Evolutionary conservation across 2,329 filamentous ascomycete species (phyloP).

Genomic region (Trichoderma afroharzianum): DNA sequence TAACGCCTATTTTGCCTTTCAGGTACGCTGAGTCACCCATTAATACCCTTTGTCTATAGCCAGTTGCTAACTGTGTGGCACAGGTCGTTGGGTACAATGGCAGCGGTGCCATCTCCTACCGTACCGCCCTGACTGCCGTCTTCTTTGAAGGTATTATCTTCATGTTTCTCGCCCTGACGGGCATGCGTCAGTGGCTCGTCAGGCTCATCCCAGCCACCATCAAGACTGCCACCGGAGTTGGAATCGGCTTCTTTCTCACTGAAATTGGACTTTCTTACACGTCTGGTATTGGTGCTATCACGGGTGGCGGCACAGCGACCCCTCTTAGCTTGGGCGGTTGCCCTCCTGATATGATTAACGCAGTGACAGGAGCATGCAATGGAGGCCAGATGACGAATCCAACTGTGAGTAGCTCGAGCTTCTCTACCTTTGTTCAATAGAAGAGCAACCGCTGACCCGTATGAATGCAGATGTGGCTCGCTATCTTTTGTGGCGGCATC

Average conservation of each 20-base stretch:
- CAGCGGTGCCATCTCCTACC: conserved; percentile 53
- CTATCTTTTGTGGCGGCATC: conserved; percentile 75
- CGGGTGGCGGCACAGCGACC: conserved; percentile 60
- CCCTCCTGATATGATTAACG: conserved; percentile 49
- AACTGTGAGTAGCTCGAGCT: conserved; percentile 45
- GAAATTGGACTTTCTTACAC: conserved; percentile 69
- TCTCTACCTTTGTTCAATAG: not conserved
- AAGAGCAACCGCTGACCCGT: conserved; percentile 6
- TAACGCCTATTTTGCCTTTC: conserved; percentile 65
- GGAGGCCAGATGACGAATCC: conserved; percentile 72
- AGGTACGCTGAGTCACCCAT: conserved; percentile 30
- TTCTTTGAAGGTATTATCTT: conserved; percentile 65
- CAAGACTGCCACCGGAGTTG: conserved; percentile 63
- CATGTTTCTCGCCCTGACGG: conserved; percentile 60
- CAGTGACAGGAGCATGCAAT: conserved; percentile 46
- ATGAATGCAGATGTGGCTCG: conserved; percentile 68
- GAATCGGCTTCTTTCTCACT: conserved; percentile 62
- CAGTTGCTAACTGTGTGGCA: not conserved
- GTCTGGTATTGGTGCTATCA: conserved; percentile 78
- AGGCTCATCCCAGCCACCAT: conserved; percentile 61
- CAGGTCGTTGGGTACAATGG: conserved; percentile 58
- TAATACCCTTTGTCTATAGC: not conserved
- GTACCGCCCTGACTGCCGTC: conserved; percentile 59
- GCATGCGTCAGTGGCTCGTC: conserved; percentile 70
- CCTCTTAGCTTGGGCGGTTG: conserved; percentile 78